Evolutionary conservation across 2,329 filamentous ascomycete genomes (phyloP).

Genomic region (Paecilomyces sp.): DNA sequence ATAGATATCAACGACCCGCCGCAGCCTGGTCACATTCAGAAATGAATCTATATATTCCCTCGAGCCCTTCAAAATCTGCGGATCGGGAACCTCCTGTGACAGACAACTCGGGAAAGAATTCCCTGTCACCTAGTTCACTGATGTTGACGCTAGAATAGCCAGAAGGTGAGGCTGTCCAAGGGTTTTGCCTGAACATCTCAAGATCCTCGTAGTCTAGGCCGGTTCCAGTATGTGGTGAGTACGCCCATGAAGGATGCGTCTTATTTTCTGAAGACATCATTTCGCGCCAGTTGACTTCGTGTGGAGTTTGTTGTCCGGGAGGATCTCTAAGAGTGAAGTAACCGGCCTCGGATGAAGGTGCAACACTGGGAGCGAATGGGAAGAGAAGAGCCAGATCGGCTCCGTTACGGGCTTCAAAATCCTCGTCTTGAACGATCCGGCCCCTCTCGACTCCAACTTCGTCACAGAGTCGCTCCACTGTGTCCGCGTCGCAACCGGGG

Average conservation of each 20-base stretch:
- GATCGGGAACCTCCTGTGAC: slow-evolving; percentile 26
- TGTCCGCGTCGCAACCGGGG: slow-evolving; percentile 77
- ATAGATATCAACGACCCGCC: neutral
- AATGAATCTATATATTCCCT: slow-evolving; percentile 61
- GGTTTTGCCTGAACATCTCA: slow-evolving; percentile 42
- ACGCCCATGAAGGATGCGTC: slow-evolving; percentile 15
- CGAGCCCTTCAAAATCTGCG: slow-evolving; percentile 53
- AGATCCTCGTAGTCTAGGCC: slow-evolving; percentile 33
- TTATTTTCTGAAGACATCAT: slow-evolving; percentile 45
- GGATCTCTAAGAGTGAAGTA: slow-evolving; percentile 37
- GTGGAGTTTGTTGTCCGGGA: slow-evolving; percentile 21
- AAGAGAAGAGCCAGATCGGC: slow-evolving; percentile 72
- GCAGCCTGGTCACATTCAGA: slow-evolving; percentile 44
- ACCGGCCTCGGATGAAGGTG: slow-evolving; percentile 35
- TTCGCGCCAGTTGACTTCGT: slow-evolving; percentile 48
- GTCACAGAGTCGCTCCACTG: slow-evolving; percentile 74
- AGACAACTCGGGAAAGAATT: slow-evolving; percentile 31
- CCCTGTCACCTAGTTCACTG: slow-evolving; percentile 41
- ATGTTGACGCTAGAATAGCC: slow-evolving; percentile 53
- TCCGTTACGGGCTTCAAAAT: slow-evolving; percentile 62
- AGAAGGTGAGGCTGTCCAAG: slow-evolving; percentile 48
- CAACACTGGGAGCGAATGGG: slow-evolving; percentile 67
- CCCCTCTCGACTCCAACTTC: slow-evolving; percentile 82
- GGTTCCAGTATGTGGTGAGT: slow-evolving; percentile 17
- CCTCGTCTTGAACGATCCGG: slow-evolving; percentile 67